Evolutionary conservation across 1,284 basidiomycete genomes (phyloP).

Genomic region (Trametes sp.): DNA sequence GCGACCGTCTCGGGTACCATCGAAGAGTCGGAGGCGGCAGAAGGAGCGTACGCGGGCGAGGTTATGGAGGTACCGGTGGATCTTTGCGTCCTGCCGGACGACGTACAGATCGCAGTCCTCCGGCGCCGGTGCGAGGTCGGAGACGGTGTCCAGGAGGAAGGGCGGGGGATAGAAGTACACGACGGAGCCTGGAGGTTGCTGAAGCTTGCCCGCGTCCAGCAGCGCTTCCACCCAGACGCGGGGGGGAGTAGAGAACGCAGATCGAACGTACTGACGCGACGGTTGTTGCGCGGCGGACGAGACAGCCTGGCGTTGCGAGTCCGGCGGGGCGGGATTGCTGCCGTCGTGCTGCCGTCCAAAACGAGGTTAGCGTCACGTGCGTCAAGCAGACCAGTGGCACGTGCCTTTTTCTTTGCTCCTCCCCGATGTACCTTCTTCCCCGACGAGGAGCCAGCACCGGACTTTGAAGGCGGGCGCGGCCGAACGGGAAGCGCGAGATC

Average conservation of each 20-base stretch:
- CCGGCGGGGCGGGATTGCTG: too few relatives aligned
- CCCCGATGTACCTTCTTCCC: background rate
- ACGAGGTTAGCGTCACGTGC: background rate
- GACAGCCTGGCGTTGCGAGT: too few relatives aligned
- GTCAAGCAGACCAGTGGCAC: background rate
- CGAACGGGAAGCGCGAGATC: background rate
- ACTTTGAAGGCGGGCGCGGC: background rate
- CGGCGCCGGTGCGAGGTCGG: background rate
- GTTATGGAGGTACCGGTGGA: conserved; percentile 1
- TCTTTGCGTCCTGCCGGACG: background rate
- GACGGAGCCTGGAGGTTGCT: background rate
- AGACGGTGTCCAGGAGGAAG: background rate
- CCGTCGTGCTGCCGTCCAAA: too few relatives aligned
- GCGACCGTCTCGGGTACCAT: background rate
- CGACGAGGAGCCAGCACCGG: background rate
- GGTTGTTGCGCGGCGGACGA: background rate
- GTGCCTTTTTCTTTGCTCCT: background rate
- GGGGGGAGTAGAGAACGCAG: background rate
- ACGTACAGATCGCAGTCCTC: too few relatives aligned
- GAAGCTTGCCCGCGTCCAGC: background rate
- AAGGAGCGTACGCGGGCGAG: conserved; percentile 1
- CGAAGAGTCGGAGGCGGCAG: background rate
- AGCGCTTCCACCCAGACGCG: background rate
- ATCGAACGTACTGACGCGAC: background rate
- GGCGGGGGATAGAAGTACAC: conserved; percentile 4